Evolutionary conservation across 2,329 filamentous ascomycete species (phyloP).

Genomic region (Aureobasidium musti): DNA sequence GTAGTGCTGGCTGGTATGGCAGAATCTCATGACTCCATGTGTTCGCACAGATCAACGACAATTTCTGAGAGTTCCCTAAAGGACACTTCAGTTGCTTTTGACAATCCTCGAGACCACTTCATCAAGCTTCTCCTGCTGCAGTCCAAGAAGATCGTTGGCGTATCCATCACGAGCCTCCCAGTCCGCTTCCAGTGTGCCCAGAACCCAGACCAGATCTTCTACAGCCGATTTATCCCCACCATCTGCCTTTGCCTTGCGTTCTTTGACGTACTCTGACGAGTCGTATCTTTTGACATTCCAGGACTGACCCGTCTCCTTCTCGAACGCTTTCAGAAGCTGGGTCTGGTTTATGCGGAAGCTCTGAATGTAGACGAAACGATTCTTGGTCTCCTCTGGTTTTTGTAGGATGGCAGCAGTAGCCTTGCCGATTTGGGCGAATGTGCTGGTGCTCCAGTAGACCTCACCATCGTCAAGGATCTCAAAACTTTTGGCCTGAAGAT

Average conservation of each 20-base stretch:
- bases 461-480: slow-evolving; percentile 61
- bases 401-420: slow-evolving; percentile 56
- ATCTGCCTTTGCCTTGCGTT: slow-evolving; percentile 42
- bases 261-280: slow-evolving; percentile 38
- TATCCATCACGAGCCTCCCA: slow-evolving; percentile 42
- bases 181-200: slow-evolving; percentile 40
- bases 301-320: slow-evolving; percentile 56
- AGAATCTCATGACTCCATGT: neutral
- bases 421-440: slow-evolving; percentile 54
- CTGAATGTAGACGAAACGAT: slow-evolving; percentile 60
- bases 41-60: neutral
- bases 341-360: slow-evolving; percentile 62
- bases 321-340: slow-evolving; percentile 56
- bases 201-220: slow-evolving; percentile 39
- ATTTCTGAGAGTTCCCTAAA: neutral
- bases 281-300: slow-evolving; percentile 52
- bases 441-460: slow-evolving; percentile 55
- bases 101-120: slow-evolving; percentile 41
- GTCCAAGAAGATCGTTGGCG: slow-evolving; percentile 47
- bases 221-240: slow-evolving; percentile 41
- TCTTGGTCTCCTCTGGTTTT: slow-evolving; percentile 54
- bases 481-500: slow-evolving; percentile 53
- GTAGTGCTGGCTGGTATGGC: too few relatives aligned
- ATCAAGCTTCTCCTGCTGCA: slow-evolving; percentile 47
- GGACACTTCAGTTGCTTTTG: neutral